These are phyloP conservation scores for Passalora sequoiae DNA, from an alignment of 2,329 filamentous ascomycete species.

Conservation along the genomic window DNA sequence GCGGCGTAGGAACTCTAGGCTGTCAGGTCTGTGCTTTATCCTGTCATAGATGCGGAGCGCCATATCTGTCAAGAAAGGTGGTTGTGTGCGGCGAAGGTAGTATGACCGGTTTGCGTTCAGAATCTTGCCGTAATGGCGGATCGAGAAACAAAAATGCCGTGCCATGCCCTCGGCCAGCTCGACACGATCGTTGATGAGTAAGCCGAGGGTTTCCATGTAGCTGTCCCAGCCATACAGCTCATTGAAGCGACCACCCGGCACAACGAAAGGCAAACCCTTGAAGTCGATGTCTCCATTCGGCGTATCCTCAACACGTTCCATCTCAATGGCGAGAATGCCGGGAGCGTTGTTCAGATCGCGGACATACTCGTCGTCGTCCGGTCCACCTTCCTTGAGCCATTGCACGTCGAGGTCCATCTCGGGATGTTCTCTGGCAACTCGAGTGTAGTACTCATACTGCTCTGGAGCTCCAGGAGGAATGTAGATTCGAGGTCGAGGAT, in stretches of 20 bases:
- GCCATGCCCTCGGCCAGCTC: constrained; percentile 93
- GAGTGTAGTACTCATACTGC: constrained; percentile 83
- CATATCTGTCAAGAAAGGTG: constrained; percentile 97
- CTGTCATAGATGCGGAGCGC: constrained; percentile 86
- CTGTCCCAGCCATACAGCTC: constrained; percentile 98
- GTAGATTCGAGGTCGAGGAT: constrained; percentile 88
- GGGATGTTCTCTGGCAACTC: constrained; percentile 70
- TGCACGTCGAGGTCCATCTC: constrained; percentile 85
- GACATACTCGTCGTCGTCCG: constrained; percentile 68
- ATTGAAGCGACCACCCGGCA: constrained; percentile 95
- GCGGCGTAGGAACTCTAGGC: constrained; percentile 72
- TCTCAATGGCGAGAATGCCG: constrained; percentile 81
- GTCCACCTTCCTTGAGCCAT: constrained; percentile 60
- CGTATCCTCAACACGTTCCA: constrained; percentile 63
- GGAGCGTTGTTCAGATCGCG: constrained; percentile 80
- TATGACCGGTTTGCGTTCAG: constrained; percentile 95
- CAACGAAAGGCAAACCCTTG: constrained; percentile 85
- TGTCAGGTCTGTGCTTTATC: constrained; percentile 78
- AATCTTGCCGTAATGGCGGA: constrained; percentile 97
- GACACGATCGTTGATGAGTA: constrained; percentile 77
- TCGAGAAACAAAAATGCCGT: constrained; percentile 94
- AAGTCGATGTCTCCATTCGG: constrained; percentile 65
- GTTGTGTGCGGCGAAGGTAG: constrained; percentile 89
- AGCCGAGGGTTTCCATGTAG: constrained; percentile 93
- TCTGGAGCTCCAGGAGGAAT: constrained; percentile 77